A percentile compares a stretch with the other conserved stretches of the same genome.
Evolutionary conservation across 2,329 filamentous ascomycete genomes (phyloP).

Genomic region (Colletotrichum incanum): DNA sequence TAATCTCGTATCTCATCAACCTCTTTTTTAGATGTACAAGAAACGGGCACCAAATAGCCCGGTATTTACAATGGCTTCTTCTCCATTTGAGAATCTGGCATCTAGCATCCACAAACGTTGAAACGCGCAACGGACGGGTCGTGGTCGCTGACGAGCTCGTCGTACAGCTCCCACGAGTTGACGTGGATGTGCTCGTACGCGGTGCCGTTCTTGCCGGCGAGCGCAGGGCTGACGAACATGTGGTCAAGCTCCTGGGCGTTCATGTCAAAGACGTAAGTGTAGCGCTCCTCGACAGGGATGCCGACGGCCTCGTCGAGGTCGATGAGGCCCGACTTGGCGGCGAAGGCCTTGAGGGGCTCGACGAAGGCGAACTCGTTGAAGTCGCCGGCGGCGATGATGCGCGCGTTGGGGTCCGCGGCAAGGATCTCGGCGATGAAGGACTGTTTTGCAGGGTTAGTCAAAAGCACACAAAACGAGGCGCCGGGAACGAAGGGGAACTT

Average conservation of each 20-base stretch:
- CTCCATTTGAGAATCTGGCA: background rate
- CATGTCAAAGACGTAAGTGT: slow-evolving; percentile 80
- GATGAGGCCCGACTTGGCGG: slow-evolving; percentile 66
- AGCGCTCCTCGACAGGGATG: slow-evolving; percentile 71
- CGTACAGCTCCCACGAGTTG: slow-evolving; percentile 76
- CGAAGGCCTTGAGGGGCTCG: slow-evolving; percentile 70
- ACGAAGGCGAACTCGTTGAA: slow-evolving; percentile 82
- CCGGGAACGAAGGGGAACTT: slow-evolving; percentile 48
- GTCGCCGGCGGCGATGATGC: slow-evolving; percentile 75
- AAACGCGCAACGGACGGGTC: slow-evolving; percentile 78
- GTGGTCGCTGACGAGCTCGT: slow-evolving; percentile 75
- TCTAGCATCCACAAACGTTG: slow-evolving; percentile 67
- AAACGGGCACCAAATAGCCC: background rate
- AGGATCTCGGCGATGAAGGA: slow-evolving; percentile 73
- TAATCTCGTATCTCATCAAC: slow-evolving; percentile 4
- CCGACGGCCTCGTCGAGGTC: slow-evolving; percentile 75
- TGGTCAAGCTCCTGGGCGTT: slow-evolving; percentile 81
- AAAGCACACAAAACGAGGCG: background rate
- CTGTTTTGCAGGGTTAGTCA: slow-evolving; percentile 49
- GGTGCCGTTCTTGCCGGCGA: slow-evolving; percentile 57
- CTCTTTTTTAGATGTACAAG: background rate
- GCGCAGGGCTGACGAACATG: slow-evolving; percentile 73
- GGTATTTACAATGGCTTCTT: background rate
- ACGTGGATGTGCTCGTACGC: slow-evolving; percentile 79
- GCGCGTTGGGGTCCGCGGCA: slow-evolving; percentile 67